Evolutionary conservation across 352 stramenopile genomes (phyloP), one percentile per base, ranked within the genome.

Genomic region (Thraustochytrium striatum): DNA sequence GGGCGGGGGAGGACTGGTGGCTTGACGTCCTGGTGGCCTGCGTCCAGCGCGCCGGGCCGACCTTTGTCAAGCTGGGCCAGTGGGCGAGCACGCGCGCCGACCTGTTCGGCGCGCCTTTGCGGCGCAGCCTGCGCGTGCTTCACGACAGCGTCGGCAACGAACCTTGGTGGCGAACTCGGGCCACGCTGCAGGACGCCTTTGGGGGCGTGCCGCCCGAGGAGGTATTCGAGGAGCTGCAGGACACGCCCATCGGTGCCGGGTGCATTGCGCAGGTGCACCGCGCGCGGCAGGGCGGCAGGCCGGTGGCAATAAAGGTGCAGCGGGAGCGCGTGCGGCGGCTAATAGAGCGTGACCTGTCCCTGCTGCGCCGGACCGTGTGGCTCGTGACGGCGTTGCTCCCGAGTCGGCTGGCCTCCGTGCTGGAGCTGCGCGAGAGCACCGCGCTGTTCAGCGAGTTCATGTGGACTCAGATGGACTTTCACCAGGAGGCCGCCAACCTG

Each of bases 301-400:
- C 88, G 38, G 85, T 96, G 36, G 91, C 91, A 7, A 86, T 96
- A 0, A 96, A 96, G 72, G 89, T 96, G 1, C 91, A 95, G 61
- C 89, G 95, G 58, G 89, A 89, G 5, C 84, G 89, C 19, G 88
- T 95, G 11, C 91, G 91, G 75, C 81, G 87, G 78, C 85, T 91
- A 69, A 88, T 95, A 13, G 85, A 90, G 41, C 79, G 93, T 50
- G 91, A 96, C 83, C 81, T 96, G 21, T 86, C 91, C 43, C 41
- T 87, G 0, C 78, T 87, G 61, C 41, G 83, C 5, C 16, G 30
- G 52, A 70, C 62, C 11, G 81, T 81, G 25, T 57, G 19, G 7
- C 11, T 86, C 43, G 32, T 84, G 25, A 85, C 86, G 41, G 43
- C 21, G 16, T 7, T 58, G 50, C 21, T 82, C 19, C 62, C 84